Base-by-base conservation (phyloP, 2,329 filamentous ascomycete species). In the Aureobasidium sp. region DNA sequence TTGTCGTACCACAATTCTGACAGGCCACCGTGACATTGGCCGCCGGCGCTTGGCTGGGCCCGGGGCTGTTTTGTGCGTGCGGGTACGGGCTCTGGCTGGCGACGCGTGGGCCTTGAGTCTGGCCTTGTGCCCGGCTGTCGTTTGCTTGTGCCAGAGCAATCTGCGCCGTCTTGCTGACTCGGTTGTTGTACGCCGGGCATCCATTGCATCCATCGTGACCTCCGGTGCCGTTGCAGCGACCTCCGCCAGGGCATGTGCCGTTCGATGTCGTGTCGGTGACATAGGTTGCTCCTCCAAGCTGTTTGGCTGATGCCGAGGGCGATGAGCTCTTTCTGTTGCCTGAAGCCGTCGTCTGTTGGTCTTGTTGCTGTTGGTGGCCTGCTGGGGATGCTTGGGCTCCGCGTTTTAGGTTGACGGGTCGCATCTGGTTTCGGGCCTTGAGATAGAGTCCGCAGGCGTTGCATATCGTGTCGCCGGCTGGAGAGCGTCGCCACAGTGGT, bases 121-220 rank as follows among this genome's bases (percentile, higher is more conserved):
- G 43, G 9, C 33, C 35, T 27, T 33, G 31, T 35, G 29, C 42
- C n/a, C 45, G 38, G 13, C 50, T 29, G 49, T 63, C 35, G 68
- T 59, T 66, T 19, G 66, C 62, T 66, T 69, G 74, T 63, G 80
- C 78, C 58, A 85, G 77, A 59, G 79, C 85, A 65, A 88, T 83
- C 71, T 88, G 87, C 19, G 89, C 88, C 49, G 84, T 89, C 73
- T 96, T 97, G 35, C 93, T 89, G 40, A 97, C 86, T 57, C 94
- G 85, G 70, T 99, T 99, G 79, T 99, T 99, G 79, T 90, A 99
- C 2, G 94, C 94, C 37, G 94, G 94, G 70, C 94, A 99, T 13
- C 94, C 94, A 71, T 90, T 91, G 73, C 94, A 99, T 21, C 91
- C 93, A 70, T 95, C 90, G 33, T 94, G 91, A 57, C 94, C 94